Evolutionary conservation across 352 stramenopile species (phyloP).

Genomic region (Globisporangium ultimum): DNA sequence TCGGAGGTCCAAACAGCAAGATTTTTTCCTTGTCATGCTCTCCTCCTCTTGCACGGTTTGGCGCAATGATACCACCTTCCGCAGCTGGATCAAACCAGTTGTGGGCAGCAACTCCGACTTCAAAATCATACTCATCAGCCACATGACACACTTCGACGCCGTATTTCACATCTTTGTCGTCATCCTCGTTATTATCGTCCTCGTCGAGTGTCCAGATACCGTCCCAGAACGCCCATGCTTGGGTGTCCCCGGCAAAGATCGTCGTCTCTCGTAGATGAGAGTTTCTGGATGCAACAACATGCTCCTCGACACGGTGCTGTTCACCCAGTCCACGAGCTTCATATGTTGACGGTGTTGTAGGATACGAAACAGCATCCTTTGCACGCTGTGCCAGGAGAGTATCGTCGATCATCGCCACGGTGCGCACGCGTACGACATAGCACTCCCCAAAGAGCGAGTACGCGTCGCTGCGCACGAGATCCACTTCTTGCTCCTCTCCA

Average conservation of each 20-base stretch:
- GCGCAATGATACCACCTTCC: too few species aligned
- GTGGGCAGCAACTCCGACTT: background rate
- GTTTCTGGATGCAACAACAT: background rate
- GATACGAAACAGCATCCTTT: background rate
- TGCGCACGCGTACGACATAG: conserved; percentile 15
- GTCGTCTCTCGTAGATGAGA: background rate
- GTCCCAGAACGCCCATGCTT: conserved; percentile 17
- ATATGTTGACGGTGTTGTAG: background rate
- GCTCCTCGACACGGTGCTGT: background rate
- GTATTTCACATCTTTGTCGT: background rate
- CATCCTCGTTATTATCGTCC: background rate
- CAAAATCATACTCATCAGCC: conserved; percentile 6
- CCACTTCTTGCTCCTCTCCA: conserved; percentile 5
- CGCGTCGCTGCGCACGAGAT: conserved; percentile 14
- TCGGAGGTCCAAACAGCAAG: too few species aligned
- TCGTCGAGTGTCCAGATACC: conserved; percentile 10
- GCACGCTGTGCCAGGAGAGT: background rate
- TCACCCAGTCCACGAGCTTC: background rate
- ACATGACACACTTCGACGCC: background rate
- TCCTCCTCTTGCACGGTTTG: too few species aligned
- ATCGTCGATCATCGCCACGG: background rate
- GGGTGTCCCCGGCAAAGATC: conserved; percentile 8
- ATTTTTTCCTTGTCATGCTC: too few species aligned
- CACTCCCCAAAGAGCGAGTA: conserved; percentile 18
- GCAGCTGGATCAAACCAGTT: too few species aligned